These are phyloP conservation scores for Neltuma alba DNA, from an alignment of 306 rosid species.

Conservation along the genomic window DNA sequence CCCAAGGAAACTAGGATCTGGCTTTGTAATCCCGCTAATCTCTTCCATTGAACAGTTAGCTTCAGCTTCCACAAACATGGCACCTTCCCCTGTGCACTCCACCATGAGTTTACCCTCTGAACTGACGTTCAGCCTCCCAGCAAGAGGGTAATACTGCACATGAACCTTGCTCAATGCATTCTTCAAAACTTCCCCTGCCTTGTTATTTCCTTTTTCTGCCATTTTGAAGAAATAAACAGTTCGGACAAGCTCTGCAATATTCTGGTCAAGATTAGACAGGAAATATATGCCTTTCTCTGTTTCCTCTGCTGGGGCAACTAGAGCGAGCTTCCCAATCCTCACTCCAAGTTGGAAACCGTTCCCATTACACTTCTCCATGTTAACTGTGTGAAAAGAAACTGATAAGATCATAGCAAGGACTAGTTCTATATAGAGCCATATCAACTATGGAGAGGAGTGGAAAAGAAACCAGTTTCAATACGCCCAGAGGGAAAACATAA, in stretches of 20 bases:
- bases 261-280: slow-evolving; percentile 91
- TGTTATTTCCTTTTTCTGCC: slow-evolving; percentile 60
- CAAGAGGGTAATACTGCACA: slow-evolving; percentile 82
- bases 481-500: too few species aligned
- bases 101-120: slow-evolving; percentile 80
- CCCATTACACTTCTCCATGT: slow-evolving; percentile 46
- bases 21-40: slow-evolving; percentile 78
- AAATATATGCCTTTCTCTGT: slow-evolving; percentile 74
- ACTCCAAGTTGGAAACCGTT: slow-evolving; percentile 46
- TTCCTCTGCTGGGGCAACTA: slow-evolving; percentile 70
- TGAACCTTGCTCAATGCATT: slow-evolving; percentile 67
- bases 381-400: slow-evolving; percentile 22
- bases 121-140: slow-evolving; percentile 78
- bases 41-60: slow-evolving; percentile 70
- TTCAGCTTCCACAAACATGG: slow-evolving; percentile 85
- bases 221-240: slow-evolving; percentile 74
- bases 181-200: slow-evolving; percentile 63
- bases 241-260: slow-evolving; percentile 73
- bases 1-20: slow-evolving; percentile 81
- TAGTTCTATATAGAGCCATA: background rate
- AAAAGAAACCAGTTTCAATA: background rate
- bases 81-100: slow-evolving; percentile 89
- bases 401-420: background rate
- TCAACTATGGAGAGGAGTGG: background rate
- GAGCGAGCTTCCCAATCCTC: slow-evolving; percentile 54